Evolutionary conservation across 352 stramenopile species (phyloP).

Genomic region (Pythium diclinum): DNA sequence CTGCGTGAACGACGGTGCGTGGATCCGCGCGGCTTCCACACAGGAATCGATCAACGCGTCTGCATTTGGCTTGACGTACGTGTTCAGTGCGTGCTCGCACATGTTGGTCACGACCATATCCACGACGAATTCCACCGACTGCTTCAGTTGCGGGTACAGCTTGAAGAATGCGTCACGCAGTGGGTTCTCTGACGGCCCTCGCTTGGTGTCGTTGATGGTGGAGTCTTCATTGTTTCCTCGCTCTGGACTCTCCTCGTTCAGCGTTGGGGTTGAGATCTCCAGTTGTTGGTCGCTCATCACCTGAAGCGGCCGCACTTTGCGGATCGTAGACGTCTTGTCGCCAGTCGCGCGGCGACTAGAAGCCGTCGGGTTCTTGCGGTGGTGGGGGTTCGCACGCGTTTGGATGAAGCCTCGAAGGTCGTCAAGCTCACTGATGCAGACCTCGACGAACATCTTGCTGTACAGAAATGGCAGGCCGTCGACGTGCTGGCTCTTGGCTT

Average conservation of each 20-base stretch:
- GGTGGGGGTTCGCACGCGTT: constrained; percentile 42
- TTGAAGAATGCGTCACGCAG: constrained; percentile 59
- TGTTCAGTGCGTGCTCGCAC: constrained; percentile 51
- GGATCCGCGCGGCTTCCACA: constrained; percentile 25
- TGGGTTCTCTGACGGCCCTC: constrained; percentile 17
- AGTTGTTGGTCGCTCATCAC: constrained; percentile 36
- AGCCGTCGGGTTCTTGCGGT: constrained; percentile 4
- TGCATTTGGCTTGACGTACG: constrained; percentile 38
- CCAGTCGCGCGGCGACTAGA: constrained; percentile 1
- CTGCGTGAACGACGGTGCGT: constrained; percentile 33
- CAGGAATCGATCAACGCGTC: constrained; percentile 44
- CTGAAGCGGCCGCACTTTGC: constrained; percentile 64
- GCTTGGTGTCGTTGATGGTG: neutral
- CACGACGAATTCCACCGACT: constrained; percentile 62
- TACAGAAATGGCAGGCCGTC: constrained; percentile 62
- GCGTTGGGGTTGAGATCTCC: constrained; percentile 3
- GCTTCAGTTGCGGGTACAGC: constrained; percentile 50
- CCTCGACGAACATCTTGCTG: constrained; percentile 64
- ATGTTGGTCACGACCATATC: constrained; percentile 55
- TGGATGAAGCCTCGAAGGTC: constrained; percentile 60
- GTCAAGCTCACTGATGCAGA: constrained; percentile 54
- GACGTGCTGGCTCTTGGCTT: constrained; percentile 1
- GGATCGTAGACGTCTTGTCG: constrained; percentile 32
- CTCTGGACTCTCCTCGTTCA: constrained; percentile 1
- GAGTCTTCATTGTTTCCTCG: constrained; percentile 15